These are phyloP conservation scores for Ceriops zippeliana DNA, from an alignment of 345 rosid genomes.

Conservation along the genomic window DNA sequence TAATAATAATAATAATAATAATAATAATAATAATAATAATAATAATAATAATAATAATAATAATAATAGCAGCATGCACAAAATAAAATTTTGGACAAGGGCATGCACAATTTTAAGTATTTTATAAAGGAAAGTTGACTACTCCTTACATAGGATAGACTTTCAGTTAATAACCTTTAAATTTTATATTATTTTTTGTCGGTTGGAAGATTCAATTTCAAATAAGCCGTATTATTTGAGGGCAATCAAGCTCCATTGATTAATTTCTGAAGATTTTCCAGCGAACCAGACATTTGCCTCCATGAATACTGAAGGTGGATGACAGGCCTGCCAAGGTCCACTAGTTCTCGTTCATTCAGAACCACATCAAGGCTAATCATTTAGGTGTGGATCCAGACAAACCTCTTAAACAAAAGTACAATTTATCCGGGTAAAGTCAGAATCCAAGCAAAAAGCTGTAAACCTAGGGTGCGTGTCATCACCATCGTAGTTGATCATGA, in stretches of 20 bases:
- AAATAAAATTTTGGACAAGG: no score
- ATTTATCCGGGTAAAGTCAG: constrained; percentile 15
- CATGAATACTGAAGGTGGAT: not conserved
- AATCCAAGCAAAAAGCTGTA: constrained; percentile 11
- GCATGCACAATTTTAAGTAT: no score
- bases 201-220: no score
- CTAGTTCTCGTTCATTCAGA: not conserved
- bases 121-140: no score
- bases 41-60: no score
- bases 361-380: not conserved
- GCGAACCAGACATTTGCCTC: not conserved
- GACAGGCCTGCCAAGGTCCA: not conserved
- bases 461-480: constrained; percentile 13
- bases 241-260: not conserved
- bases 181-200: no score
- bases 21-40: no score
- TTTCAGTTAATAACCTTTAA: no score
- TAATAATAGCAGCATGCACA: no score
- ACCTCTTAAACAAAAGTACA: constrained; percentile 15
- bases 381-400: constrained; percentile 2
- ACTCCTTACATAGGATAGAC: no score
- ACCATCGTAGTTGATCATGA: constrained; percentile 1
- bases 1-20: no score
- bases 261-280: not conserved
- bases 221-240: no score